These are phyloP conservation scores for Diaporthe sp. DNA, from an alignment of 2,329 filamentous ascomycete species.

Conservation along the genomic window DNA sequence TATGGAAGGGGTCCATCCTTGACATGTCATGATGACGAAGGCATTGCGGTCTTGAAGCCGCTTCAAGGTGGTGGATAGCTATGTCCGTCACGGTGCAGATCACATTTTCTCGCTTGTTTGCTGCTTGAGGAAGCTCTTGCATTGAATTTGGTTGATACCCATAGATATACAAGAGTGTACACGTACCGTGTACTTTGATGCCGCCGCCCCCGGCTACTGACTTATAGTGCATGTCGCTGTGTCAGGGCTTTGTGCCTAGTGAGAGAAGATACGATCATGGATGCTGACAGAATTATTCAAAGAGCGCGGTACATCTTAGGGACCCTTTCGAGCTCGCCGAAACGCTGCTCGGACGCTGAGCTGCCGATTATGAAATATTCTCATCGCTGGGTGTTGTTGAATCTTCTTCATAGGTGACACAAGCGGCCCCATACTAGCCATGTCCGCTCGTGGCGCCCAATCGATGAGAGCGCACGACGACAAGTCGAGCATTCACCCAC, in stretches of 20 bases:
- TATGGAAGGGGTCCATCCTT: neutral
- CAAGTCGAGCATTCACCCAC: no score
- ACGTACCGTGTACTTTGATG: neutral
- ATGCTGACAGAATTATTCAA: neutral
- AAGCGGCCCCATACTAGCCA: neutral
- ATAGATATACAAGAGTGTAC: constrained; percentile 7
- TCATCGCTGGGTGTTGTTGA: neutral
- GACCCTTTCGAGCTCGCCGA: no score
- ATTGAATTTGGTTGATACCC: constrained; percentile 24
- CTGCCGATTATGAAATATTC: neutral
- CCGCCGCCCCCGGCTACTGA: neutral
- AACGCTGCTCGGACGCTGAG: neutral
- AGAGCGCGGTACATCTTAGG: neutral
- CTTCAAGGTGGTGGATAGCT: no score
- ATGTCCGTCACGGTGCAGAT: neutral
- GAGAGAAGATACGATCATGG: neutral
- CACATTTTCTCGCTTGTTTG: neutral
- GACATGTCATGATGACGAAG: neutral
- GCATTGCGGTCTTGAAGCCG: neutral
- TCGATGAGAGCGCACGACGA: neutral
- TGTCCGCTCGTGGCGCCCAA: neutral
- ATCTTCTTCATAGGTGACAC: neutral
- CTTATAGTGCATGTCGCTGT: neutral
- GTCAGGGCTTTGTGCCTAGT: neutral
- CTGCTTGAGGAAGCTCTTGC: neutral